A percentile compares a stretch with the other conserved stretches of the same genome.
These are phyloP conservation scores for Cyclospora cayetanensis DNA, from an alignment of 169 alveolate species.

Conservation along the genomic window DNA sequence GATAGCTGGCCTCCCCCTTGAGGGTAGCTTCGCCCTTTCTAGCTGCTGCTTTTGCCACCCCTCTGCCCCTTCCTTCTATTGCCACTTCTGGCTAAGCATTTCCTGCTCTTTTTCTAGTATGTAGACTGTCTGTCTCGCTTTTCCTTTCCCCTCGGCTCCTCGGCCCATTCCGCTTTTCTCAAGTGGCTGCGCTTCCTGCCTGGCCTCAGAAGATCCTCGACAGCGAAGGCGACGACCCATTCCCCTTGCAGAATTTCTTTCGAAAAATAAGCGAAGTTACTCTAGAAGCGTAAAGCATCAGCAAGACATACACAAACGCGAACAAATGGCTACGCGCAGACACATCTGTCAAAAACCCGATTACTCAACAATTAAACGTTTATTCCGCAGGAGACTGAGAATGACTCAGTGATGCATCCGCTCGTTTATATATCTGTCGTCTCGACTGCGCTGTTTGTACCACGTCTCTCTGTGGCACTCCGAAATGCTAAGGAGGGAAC, in stretches of 20 bases:
- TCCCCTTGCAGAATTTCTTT: not conserved
- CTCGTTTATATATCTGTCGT: too few relatives aligned
- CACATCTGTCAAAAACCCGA: too few relatives aligned
- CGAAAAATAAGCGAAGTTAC: not conserved
- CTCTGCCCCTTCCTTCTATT: not conserved
- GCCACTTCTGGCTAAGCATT: not conserved
- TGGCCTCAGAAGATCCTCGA: not conserved
- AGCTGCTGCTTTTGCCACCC: not conserved
- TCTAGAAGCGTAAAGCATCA: not conserved
- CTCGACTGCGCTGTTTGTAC: too few relatives aligned
- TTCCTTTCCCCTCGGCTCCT: too few relatives aligned
- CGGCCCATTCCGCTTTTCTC: too few relatives aligned
- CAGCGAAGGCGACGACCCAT: not conserved
- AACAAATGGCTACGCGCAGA: too few relatives aligned
- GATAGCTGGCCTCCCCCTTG: too few relatives aligned
- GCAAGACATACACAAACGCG: not conserved
- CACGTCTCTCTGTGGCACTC: too few relatives aligned
- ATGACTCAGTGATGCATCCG: too few relatives aligned
- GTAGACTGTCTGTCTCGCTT: not conserved
- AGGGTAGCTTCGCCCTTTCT: not conserved
- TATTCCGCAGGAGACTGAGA: too few relatives aligned
- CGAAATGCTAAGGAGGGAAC: too few relatives aligned
- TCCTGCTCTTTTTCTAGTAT: not conserved
- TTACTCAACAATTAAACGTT: too few relatives aligned
- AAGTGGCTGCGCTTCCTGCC: not conserved